phyloP scores from a whole-genome alignment of 768 basidiomycete species.

The Rhizopogon salebrosus region DNA sequence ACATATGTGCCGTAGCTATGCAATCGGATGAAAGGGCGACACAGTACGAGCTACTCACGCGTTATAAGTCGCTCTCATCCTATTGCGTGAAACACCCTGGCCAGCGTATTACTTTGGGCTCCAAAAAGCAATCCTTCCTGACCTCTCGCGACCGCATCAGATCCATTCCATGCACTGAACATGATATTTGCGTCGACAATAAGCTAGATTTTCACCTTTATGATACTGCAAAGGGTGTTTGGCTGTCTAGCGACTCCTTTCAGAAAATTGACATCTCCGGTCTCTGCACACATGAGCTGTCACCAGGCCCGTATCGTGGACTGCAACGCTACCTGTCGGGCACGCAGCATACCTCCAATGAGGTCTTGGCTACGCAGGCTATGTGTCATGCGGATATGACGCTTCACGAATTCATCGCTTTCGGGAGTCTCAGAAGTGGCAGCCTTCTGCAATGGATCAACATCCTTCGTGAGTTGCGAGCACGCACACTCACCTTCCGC shows the following conservation, averaged over 20 bases:
- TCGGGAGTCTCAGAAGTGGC: constrained; percentile 36
- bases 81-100: neutral
- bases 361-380: constrained; percentile 32
- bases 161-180: constrained; percentile 7
- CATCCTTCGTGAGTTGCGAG: constrained; percentile 35
- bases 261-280: constrained; percentile 12
- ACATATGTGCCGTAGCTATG: constrained; percentile 18
- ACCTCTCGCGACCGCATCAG: neutral
- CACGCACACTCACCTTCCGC: constrained; percentile 29
- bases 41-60: neutral
- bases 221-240: constrained; percentile 11
- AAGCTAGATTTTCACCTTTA: constrained; percentile 22
- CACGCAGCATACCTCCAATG: constrained; percentile 34
- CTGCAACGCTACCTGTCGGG: constrained; percentile 27
- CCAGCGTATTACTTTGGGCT: neutral
- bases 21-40: neutral
- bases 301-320: constrained; percentile 19
- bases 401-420: constrained; percentile 37
- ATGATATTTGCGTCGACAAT: constrained; percentile 24
- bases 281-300: constrained; percentile 26
- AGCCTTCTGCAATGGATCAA: constrained; percentile 41
- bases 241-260: constrained; percentile 13
- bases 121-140: neutral
- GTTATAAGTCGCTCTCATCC: neutral
- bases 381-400: constrained; percentile 30